These are phyloP conservation scores for Phytophthora podocarpi DNA, from an alignment of 352 stramenopile species.

Conservation along the genomic window DNA sequence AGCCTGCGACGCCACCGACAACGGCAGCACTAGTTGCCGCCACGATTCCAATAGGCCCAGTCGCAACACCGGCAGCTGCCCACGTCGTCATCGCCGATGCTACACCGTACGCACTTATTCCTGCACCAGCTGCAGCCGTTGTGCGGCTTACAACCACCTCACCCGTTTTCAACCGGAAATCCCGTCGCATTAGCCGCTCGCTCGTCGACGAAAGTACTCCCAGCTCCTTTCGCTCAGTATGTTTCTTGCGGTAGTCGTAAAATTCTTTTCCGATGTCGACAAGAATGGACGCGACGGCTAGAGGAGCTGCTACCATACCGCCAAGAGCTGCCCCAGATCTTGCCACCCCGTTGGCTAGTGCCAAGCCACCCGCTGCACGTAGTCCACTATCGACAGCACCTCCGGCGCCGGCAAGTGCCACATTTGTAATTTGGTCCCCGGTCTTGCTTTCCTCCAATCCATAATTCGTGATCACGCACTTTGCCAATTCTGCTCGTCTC, in stretches of 20 bases:
- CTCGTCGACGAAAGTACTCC: constrained; percentile 71
- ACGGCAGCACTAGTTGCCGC: constrained; percentile 76
- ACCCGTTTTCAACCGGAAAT: constrained; percentile 78
- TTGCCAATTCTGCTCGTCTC: constrained; percentile 51
- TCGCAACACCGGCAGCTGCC: constrained; percentile 74
- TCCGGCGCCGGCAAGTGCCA: constrained; percentile 64
- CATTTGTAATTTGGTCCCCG: constrained; percentile 42
- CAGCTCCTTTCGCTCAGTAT: constrained; percentile 64
- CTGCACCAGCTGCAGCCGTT: constrained; percentile 71
- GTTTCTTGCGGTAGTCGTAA: constrained; percentile 78
- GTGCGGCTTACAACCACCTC: constrained; percentile 79
- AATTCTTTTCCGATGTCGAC: constrained; percentile 88
- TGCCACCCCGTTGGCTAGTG: constrained; percentile 69
- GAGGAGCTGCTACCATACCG: constrained; percentile 55
- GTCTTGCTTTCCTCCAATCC: constrained; percentile 49
- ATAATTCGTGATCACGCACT: constrained; percentile 60
- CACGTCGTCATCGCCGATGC: constrained; percentile 75
- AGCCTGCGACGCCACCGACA: constrained; percentile 77
- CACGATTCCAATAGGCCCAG: constrained; percentile 72
- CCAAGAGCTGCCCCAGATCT: constrained; percentile 52
- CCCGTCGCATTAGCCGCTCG: constrained; percentile 75
- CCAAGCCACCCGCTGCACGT: constrained; percentile 69
- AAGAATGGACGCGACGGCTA: constrained; percentile 85
- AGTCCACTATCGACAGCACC: constrained; percentile 79
- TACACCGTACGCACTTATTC: constrained; percentile 73